Conservation (phyloP, 257 asterid species). For the Agastache rugosa region DNA sequence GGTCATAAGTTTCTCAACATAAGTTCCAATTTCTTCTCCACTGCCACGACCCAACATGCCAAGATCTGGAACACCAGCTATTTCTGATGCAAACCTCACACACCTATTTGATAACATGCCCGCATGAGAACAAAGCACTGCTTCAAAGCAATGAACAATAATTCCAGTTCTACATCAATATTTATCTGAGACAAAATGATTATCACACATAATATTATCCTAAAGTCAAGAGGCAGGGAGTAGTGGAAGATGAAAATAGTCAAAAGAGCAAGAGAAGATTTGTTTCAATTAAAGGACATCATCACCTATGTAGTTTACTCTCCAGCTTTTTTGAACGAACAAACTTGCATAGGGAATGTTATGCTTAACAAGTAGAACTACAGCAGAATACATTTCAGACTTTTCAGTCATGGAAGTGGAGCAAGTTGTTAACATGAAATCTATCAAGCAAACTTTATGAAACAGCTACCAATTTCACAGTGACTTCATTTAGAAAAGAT, state of each 20-base stretch:
- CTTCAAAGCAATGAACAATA: conserved; percentile 21
- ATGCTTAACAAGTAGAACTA: background rate
- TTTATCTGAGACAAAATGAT: conserved; percentile 6
- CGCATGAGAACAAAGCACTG: conserved; percentile 31
- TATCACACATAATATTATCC: conserved; percentile 8
- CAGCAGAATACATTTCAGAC: background rate
- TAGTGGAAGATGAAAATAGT: background rate
- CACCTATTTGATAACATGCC: conserved; percentile 65
- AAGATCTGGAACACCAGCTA: conserved; percentile 97
- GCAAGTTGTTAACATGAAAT: conserved; percentile 4
- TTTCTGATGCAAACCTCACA: conserved; percentile 92
- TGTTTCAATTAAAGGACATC: background rate
- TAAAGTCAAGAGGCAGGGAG: conserved; percentile 13
- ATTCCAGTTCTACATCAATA: conserved; percentile 14
- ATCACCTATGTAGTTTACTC: background rate
- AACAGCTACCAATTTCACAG: conserved; percentile 15
- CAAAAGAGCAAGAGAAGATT: background rate
- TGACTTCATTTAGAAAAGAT: background rate
- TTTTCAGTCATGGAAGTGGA: background rate
- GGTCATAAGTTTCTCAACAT: conserved; percentile 94
- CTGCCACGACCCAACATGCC: conserved; percentile 99
- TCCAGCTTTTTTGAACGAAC: background rate
- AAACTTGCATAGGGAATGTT: conserved; percentile 2
- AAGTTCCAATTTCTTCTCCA: conserved; percentile 99
- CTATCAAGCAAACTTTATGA: background rate